Evolutionary conservation across 495 filamentous ascomycete genomes (phyloP), one percentile per base, ranked within the genome.

Genomic region (Podospora sp.): DNA sequence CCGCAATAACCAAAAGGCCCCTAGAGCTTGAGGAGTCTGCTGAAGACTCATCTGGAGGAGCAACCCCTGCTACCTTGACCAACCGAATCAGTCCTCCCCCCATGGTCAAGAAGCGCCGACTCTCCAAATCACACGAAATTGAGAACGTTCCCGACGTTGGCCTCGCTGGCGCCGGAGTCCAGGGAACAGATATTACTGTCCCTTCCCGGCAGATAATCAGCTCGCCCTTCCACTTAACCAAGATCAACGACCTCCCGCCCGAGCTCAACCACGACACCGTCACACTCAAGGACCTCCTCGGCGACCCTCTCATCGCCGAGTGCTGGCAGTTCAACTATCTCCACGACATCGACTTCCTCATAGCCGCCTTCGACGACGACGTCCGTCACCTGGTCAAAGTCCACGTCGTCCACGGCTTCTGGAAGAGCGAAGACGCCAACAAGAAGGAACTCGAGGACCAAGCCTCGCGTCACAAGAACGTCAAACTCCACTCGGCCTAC

Each of bases 251-350:
- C 67, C 79, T 94, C 2, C 80, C 89, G 2, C 69, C 76, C 0
- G 73, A 79, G 0, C 77, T 80, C 6, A 97, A 97, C 79, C 77
- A 84, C 62, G 90, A 90, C 73, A 83, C 92, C 0, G 76, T 95
- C 51, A 82, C 81, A 6, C 79, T 97, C 24, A 80, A 80, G 21
- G 90, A 93, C 64, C 86, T 97, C 62, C 84, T 97, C 2, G 88
- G 91, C 0, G 89, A 96, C 74, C 91, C 92, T 0, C 82, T 94
- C 73, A 93, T 97, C 61, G 81, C 85, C 40, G 91, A 95, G 76
- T 92, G 90, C 70, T 97, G 93, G 93, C 85, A 92, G 49, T 97
- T 97, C 77, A 96, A 97, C 71, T 97, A 89, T 72, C 79, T 94
- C 2, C 89, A 94, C 72, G 90, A 96, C 79, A 79, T 96, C 25